Base-by-base conservation (phyloP, 2,329 filamentous ascomycete genomes). In the Penicillium vulpinum region DNA sequence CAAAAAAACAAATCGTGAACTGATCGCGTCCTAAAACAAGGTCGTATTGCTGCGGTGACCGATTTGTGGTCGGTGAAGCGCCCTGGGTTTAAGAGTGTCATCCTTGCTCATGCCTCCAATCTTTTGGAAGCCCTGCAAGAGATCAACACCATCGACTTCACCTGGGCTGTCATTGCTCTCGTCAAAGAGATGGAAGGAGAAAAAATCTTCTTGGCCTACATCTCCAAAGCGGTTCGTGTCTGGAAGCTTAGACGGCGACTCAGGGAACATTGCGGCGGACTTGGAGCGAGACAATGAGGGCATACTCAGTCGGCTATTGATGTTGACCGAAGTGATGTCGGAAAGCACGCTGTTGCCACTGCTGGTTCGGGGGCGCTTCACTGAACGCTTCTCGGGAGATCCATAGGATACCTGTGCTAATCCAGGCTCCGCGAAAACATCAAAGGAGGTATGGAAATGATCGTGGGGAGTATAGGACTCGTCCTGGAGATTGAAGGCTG, bases 371-470 rank as follows among this genome's bases (percentile, higher is more conserved):
- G 79, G 76, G 31, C 82, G 80, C 62, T 82, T 82, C 3, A 72
- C 71, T 8, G 77, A 77, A 43, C 79, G 80, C 71, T 85, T 86
- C 61, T 81, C 77, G 1, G 85, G 84, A 26, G 84, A 86, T 15
- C 80, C 77, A 57, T 73, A 74, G 15, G 73, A 78, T 26, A 73
- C 63, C 26, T 70, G 70, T 6, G 75, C 76, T 31, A 71, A 58
- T 10, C 66, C 68, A n/a, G 72, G 56, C 44, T 81, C 78, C 10
- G 74, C 72, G 62, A 86, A 87, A 40, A 85, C 80, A 65, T 85
- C 82, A 65, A 85, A 87, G 24, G 74, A 77, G 53, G 75, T 73
- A 54, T 80, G 78, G 58, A 81, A 78, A 51, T 69, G 70, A 47
- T 77, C 71, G 48, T 70, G 70, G 15, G 68, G 75, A 28, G 70